Percentiles rank a stretch among this genome's conserved stretches.
Conservation (phyloP, 75 land plant genomes). For the Isoetes taiwanensis region DNA sequence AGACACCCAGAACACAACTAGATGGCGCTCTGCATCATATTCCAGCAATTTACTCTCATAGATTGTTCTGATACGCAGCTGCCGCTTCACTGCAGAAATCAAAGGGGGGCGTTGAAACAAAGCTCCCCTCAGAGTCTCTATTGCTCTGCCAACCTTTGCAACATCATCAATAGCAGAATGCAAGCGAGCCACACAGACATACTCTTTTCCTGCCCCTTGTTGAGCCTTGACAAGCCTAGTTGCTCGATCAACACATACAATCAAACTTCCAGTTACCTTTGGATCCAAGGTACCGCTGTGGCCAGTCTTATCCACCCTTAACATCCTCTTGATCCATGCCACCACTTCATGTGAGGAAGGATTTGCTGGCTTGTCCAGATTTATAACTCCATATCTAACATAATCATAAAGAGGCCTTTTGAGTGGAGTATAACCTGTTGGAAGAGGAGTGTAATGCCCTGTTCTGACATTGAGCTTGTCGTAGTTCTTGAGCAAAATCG, state of each 20-base stretch:
- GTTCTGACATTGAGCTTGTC: slow-evolving; percentile 88
- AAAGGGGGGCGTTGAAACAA: slow-evolving; percentile 87
- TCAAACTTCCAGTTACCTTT: slow-evolving; percentile 86
- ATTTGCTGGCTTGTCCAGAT: slow-evolving; percentile 87
- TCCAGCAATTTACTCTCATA: slow-evolving; percentile 88
- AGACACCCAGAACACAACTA: slow-evolving; percentile 89
- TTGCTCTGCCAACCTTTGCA: slow-evolving; percentile 58
- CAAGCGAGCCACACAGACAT: slow-evolving; percentile 79
- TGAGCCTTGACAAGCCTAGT: slow-evolving; percentile 87
- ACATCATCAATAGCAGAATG: slow-evolving; percentile 69
- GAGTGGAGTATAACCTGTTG: slow-evolving; percentile 70
- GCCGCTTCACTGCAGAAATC: slow-evolving; percentile 84
- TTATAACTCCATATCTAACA: slow-evolving; percentile 76
- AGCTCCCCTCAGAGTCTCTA: slow-evolving; percentile 84
- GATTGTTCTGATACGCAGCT: slow-evolving; percentile 83
- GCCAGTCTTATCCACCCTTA: slow-evolving; percentile 75
- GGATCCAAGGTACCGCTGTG: slow-evolving; percentile 92
- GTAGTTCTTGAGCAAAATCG: slow-evolving; percentile 89
- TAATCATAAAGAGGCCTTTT: slow-evolving; percentile 78
- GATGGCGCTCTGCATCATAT: slow-evolving; percentile 60
- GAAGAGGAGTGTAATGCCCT: slow-evolving; percentile 92
- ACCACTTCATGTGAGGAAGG: slow-evolving; percentile 95
- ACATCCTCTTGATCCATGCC: slow-evolving; percentile 89
- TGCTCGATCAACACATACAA: slow-evolving; percentile 84
- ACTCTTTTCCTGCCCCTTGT: slow-evolving; percentile 96